Conservation (phyloP, 805 yeast genomes). For the Saturnispora saitoi region DNA sequence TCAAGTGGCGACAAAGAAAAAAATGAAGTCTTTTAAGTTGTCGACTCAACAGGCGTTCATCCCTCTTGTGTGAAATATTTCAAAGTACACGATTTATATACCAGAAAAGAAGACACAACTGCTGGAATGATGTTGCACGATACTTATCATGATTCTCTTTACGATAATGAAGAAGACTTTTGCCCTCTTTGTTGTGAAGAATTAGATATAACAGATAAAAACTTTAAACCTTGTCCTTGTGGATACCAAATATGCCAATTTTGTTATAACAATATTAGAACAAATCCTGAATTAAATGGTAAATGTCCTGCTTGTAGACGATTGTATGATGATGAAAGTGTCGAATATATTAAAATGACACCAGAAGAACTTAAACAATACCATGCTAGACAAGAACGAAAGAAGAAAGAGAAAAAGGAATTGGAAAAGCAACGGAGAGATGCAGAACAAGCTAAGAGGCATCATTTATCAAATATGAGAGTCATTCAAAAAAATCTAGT, state of each 20-base stretch:
- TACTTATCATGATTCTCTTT: slow-evolving; percentile 41
- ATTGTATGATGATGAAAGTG: slow-evolving; percentile 84
- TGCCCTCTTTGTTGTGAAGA: slow-evolving; percentile 97
- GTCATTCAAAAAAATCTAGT: slow-evolving; percentile 98
- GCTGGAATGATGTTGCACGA: slow-evolving; percentile 14
- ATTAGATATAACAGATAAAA: slow-evolving; percentile 91
- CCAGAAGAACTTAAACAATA: slow-evolving; percentile 83
- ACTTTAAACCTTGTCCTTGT: slow-evolving; percentile 99
- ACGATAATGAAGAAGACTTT: slow-evolving; percentile 65
- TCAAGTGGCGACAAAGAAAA: slow-evolving; percentile 3
- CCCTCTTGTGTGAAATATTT: background rate
- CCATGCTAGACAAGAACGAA: slow-evolving; percentile 69
- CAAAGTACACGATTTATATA: background rate
- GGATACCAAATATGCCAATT: slow-evolving; percentile 98
- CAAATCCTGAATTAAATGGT: slow-evolving; percentile 91
- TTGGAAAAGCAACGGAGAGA: slow-evolving; percentile 89
- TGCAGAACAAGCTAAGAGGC: slow-evolving; percentile 73
- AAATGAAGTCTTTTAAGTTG: background rate
- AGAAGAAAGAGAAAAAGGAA: slow-evolving; percentile 75
- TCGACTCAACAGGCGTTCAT: background rate
- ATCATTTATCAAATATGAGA: slow-evolving; percentile 91
- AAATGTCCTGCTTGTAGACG: slow-evolving; percentile 97
- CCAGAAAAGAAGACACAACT: background rate
- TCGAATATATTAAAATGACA: slow-evolving; percentile 74
- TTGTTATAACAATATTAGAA: slow-evolving; percentile 93